Evolutionary conservation across 306 rosid genomes (phyloP).

Genomic region (Sicyos baderoa): DNA sequence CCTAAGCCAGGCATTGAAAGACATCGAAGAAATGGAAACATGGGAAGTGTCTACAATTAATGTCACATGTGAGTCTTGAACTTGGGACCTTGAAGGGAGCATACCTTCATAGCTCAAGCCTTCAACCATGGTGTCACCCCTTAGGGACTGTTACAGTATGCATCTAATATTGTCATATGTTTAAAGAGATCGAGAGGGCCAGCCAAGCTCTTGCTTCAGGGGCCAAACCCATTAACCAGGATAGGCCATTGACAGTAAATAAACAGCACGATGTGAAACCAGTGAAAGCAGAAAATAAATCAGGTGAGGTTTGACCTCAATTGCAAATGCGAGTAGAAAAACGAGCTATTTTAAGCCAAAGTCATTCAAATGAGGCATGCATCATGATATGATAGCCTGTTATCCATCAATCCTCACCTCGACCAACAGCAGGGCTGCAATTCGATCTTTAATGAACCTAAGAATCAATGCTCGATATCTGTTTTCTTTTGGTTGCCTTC

Average conservation of each 20-base stretch:
- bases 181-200: not conserved
- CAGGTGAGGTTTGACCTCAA: not conserved
- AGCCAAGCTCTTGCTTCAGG: not conserved
- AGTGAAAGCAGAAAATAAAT: not conserved
- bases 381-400: not conserved
- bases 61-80: too few relatives aligned
- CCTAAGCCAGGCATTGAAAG: too few relatives aligned
- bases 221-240: not conserved
- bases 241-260: not conserved
- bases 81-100: too few relatives aligned
- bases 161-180: not conserved
- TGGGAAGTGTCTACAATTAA: too few relatives aligned
- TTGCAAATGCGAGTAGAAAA: not conserved
- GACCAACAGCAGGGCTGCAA: conserved; percentile 63
- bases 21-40: too few relatives aligned
- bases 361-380: not conserved
- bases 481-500: conserved; percentile 70
- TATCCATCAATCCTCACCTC: conserved; percentile 51
- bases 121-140: too few relatives aligned
- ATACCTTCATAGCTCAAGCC: too few relatives aligned
- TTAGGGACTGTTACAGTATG: not conserved
- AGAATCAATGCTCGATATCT: conserved; percentile 66
- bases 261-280: not conserved
- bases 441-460: conserved; percentile 72
- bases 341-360: not conserved